Conservation (phyloP, 768 basidiomycete genomes). For the Russula sp. region DNA sequence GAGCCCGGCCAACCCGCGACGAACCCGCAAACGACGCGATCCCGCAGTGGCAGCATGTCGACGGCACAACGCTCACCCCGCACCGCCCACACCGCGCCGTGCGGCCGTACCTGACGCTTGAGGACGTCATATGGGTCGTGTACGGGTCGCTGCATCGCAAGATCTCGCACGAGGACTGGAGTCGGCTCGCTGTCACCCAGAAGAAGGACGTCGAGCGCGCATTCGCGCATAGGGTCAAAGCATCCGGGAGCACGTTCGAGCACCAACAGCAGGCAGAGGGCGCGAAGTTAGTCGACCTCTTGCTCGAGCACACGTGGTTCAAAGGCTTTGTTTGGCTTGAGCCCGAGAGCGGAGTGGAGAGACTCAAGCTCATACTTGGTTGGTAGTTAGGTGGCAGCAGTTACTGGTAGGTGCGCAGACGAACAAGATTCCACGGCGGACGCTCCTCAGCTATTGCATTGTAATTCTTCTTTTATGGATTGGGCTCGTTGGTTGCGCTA, state of each 20-base stretch:
- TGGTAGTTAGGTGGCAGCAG: too few relatives aligned
- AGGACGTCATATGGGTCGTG: slow-evolving; percentile 17
- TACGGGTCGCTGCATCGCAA: slow-evolving; percentile 20
- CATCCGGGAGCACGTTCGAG: slow-evolving; percentile 2
- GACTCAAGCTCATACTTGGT: slow-evolving; percentile 15
- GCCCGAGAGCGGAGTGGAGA: slow-evolving; percentile 21
- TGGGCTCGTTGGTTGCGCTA: too few relatives aligned
- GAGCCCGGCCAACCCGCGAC: slow-evolving; percentile 24
- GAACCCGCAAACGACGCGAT: slow-evolving; percentile 20
- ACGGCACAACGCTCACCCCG: slow-evolving; percentile 19
- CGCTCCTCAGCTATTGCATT: too few relatives aligned
- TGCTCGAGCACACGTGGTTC: slow-evolving; percentile 20
- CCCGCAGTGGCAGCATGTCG: slow-evolving; percentile 23
- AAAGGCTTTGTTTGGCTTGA: slow-evolving; percentile 22
- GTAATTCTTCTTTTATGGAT: too few relatives aligned
- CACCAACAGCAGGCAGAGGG: slow-evolving; percentile 20
- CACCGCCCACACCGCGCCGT: slow-evolving; percentile 12
- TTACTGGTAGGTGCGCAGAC: too few relatives aligned
- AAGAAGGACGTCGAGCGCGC: slow-evolving; percentile 23
- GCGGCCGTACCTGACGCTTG: slow-evolving; percentile 21
- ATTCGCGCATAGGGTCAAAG: slow-evolving; percentile 24
- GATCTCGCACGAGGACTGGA: slow-evolving; percentile 24
- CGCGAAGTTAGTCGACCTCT: slow-evolving; percentile 24
- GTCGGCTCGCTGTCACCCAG: slow-evolving; percentile 10
- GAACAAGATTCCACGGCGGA: too few relatives aligned